These are phyloP conservation scores for Knoxdaviesia capensis DNA, from an alignment of 2,329 filamentous ascomycete genomes.

Conservation along the genomic window DNA sequence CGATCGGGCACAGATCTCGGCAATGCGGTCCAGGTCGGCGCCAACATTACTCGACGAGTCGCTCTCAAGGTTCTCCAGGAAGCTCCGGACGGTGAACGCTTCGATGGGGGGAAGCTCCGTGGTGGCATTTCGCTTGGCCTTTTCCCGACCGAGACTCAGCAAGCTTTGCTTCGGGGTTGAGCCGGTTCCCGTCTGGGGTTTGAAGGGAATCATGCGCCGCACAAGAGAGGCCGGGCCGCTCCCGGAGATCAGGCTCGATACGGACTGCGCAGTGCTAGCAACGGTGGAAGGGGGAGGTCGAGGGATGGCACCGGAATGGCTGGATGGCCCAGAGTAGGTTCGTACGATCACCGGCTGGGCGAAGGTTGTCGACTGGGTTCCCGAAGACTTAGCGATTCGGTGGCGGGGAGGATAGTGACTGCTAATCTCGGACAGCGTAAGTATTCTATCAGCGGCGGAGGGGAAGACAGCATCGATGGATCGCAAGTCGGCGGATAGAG, in stretches of 20 bases:
- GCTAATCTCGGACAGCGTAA: slow-evolving; percentile 38
- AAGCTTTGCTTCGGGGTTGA: slow-evolving; percentile 12
- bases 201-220: slow-evolving; percentile 6
- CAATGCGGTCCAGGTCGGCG: slow-evolving; percentile 41
- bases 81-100: slow-evolving; percentile 44
- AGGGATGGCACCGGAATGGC: slow-evolving; percentile 13
- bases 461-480: slow-evolving; percentile 3
- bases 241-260: not conserved
- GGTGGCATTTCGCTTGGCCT: slow-evolving; percentile 11
- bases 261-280: not conserved
- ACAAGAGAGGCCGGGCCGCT: slow-evolving; percentile 7
- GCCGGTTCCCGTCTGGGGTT: not conserved
- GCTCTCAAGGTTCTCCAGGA: slow-evolving; percentile 34
- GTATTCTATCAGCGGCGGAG: slow-evolving; percentile 35
- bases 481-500: too few species aligned
- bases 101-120: slow-evolving; percentile 34
- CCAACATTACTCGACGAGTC: slow-evolving; percentile 25
- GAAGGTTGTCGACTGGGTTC: slow-evolving; percentile 35
- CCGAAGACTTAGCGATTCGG: slow-evolving; percentile 34
- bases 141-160: slow-evolving; percentile 23
- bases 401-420: slow-evolving; percentile 34
- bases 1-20: slow-evolving; percentile 45
- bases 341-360: slow-evolving; percentile 46
- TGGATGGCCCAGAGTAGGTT: slow-evolving; percentile 33
- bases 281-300: slow-evolving; percentile 7